Base-by-base conservation (phyloP, 108 stramenopile species). In the Nitzschia sp. region DNA sequence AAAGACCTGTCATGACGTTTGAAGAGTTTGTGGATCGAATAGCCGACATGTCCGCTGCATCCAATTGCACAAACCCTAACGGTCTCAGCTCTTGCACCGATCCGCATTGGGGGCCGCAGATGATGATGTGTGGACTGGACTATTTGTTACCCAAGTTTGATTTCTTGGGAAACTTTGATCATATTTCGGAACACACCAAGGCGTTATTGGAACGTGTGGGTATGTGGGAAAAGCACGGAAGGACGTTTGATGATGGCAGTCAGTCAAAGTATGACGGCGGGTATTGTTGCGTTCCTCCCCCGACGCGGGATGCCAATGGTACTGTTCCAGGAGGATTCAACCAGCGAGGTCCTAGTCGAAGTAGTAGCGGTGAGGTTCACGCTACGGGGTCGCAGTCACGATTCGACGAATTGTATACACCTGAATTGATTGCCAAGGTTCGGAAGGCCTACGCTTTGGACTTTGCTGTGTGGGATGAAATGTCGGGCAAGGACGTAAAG, bases 61-160 rank as follows among this genome's bases (percentile, higher is more conserved):
- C 19, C 9, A 26, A 45, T 21, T 62, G 61, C 26, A 45, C 8
- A 6, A 31, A 45, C 42, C 61, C 61, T 1, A 67, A 29, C 26
- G 77, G 81, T 29, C 42, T 78, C 0, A 63, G 65, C 54, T 61
- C 66, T 60, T 75, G 77, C 48, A 71, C 78, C 15, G 82, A 85
- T 78, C 81, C 81, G 18, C 84, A 85, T 33, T 85, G 81, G 81
- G 36, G 59, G 38, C 84, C 84, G 0, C 84, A 85, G 64, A 18
- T 57, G 11, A 70, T 72, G 54, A 68, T 59, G 6, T 85, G 84
- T 36, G 84, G 84, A 2, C 27, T 85, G 26, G 74, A 56, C 19
- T 56, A 79, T 21, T 34, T 64, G n/a, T 55, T 85, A 21, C 67
- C 72, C 29, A 56, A 73, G 11, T 82, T 85, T 23, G 65, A 79